Base-by-base conservation (phyloP, 2,329 filamentous ascomycete species). In the Colletotrichum salicis region DNA sequence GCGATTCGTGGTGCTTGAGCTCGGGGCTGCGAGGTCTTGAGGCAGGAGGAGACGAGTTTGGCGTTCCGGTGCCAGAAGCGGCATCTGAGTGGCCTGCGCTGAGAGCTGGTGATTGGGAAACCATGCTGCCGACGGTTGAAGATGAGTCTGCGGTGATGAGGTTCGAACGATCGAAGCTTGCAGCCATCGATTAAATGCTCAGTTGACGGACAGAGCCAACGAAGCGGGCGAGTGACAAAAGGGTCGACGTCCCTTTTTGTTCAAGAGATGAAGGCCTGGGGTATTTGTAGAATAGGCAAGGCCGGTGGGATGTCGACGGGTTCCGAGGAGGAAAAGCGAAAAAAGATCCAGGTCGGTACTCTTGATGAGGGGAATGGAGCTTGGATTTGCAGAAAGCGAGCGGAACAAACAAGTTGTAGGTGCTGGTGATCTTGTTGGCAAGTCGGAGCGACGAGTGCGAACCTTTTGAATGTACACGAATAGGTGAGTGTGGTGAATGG, bases 1-100 rank as follows among this genome's bases (percentile, higher is more conserved):
- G 27, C 0, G 63, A 56, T 19, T 31, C 52, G 2, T 67, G 33
- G 13, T 61, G 48, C 70, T 72, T 72, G 24, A 66, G 51, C 48
- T 73, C 71, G 27, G 73, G 73, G 48, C 73, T 74, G 59, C 71
- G 68, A 56, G 73, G 60, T 24, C 73, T 63, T 12, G 73, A 74
- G 29, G 61, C 71, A 27, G 73, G 73, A n/a, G 73, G 71, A 7
- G 73, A 68, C 33, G 71, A 73, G 64, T 72, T 73, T 27, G 73
- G 73, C 1, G 73, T 74, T n/a, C 71, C 73, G 52, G 33, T 62
- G 64, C 63, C 33, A 19, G 73, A 74, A 35, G 59, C 71, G 41
- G 67, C 71, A n/a, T 73, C 71, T 19, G 73, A 74, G 55, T 72
- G 72, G 13, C 64, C 67, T 13, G 65, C 27, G 70, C 66, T 72